phyloP scores from a whole-genome alignment of 208 protist species.

The Acanthamoeba healyi region DNA sequence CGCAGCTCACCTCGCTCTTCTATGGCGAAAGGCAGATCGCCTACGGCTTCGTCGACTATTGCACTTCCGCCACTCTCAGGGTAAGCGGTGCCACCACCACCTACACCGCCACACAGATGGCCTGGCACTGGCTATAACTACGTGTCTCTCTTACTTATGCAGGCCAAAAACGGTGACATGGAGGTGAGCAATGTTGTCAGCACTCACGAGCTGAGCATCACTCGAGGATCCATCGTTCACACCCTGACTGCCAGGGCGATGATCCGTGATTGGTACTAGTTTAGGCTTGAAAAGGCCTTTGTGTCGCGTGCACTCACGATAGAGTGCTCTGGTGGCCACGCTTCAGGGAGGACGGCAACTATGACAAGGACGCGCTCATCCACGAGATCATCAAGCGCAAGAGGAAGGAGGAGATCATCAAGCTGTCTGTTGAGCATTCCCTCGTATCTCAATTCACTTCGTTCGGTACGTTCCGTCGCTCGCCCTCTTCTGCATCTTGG shows the following conservation, averaged over 20 bases:
- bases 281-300: no score
- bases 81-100: neutral
- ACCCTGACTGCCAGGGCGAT: constrained; percentile 79
- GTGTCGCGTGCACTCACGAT: no score
- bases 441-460: constrained; percentile 83
- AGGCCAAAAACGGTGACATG: constrained; percentile 20
- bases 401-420: constrained; percentile 78
- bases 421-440: constrained; percentile 73
- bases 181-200: constrained; percentile 74
- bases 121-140: no score
- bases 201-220: constrained; percentile 77
- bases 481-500: neutral
- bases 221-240: constrained; percentile 76
- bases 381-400: constrained; percentile 72
- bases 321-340: no score
- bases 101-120: no score
- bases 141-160: no score
- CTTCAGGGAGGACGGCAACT: constrained; percentile 77
- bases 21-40: constrained; percentile 58
- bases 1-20: constrained; percentile 50
- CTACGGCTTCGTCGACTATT: constrained; percentile 71
- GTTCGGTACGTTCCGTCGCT: constrained; percentile 75
- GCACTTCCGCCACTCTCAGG: constrained; percentile 3
- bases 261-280: constrained; percentile 80
- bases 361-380: constrained; percentile 51